phyloP scores from a whole-genome alignment of 306 rosid species.

The cucumber (Cucumis sativus) region DNA sequence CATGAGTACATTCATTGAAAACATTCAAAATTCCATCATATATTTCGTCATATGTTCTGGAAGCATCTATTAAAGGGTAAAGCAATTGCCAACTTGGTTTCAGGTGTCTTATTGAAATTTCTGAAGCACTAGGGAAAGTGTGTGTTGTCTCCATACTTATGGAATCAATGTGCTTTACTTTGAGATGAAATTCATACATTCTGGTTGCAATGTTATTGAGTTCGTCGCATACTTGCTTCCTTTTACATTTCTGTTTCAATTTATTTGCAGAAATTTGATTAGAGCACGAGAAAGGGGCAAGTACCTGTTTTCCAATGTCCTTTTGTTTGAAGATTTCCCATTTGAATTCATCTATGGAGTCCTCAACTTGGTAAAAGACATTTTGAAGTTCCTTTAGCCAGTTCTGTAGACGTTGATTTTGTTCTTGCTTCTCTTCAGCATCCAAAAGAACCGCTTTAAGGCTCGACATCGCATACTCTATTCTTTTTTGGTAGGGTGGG shows the following conservation, averaged over 20 bases:
- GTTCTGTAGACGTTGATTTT: not conserved
- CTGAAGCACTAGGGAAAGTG: not conserved
- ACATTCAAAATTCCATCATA: not conserved
- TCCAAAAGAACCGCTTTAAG: not conserved
- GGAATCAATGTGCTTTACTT: not conserved
- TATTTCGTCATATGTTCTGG: not conserved
- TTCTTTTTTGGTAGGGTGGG: not conserved
- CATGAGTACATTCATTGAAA: not conserved
- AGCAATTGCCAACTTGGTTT: not conserved
- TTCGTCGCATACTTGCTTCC: not conserved
- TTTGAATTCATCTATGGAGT: not conserved
- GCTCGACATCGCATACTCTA: not conserved
- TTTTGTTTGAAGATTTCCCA: not conserved
- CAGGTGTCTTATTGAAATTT: not conserved
- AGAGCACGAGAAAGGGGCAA: not conserved
- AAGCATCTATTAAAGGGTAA: not conserved
- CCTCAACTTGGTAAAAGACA: not conserved
- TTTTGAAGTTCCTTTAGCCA: slow-evolving; percentile 2
- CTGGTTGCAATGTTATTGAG: not conserved
- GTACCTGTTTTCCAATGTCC: not conserved
- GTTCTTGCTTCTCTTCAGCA: slow-evolving; percentile 3
- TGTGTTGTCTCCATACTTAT: not conserved
- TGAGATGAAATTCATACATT: not conserved
- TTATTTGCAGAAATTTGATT: not conserved
- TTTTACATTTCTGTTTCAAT: not conserved